These are phyloP conservation scores for Phalaenopsis hybrid DNA, from an alignment of 116 monocot genomes.

Conservation along the genomic window DNA sequence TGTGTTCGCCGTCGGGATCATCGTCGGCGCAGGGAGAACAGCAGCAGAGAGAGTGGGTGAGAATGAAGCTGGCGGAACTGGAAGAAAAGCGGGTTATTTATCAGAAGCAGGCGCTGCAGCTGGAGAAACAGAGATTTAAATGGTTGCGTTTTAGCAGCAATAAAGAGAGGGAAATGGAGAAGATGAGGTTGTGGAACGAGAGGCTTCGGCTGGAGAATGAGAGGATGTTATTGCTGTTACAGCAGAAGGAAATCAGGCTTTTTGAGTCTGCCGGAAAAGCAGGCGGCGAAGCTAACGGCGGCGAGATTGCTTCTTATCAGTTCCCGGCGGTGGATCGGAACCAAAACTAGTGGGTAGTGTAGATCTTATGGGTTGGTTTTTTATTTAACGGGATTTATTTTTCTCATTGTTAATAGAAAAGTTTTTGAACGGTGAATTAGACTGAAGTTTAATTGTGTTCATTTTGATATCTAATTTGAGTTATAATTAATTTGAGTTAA, in stretches of 20 bases:
- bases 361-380: no score
- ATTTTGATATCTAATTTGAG: no score
- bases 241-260: conserved; percentile 60
- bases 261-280: not conserved
- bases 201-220: conserved; percentile 54
- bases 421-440: no score
- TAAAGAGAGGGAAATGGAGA: conserved; percentile 78
- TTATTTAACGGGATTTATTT: no score
- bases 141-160: conserved; percentile 70
- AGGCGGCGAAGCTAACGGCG: not conserved
- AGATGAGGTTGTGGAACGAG: conserved; percentile 49
- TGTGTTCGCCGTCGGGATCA: conserved; percentile 22
- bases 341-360: not conserved
- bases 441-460: no score
- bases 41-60: conserved; percentile 44
- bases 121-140: conserved; percentile 66
- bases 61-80: conserved; percentile 46
- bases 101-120: conserved; percentile 38
- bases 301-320: not conserved
- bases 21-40: conserved; percentile 17
- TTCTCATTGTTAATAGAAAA: no score
- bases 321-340: not conserved
- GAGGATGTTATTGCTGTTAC: conserved; percentile 64
- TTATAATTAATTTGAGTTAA: no score
- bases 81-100: conserved; percentile 61